These are phyloP conservation scores for Pichia sp. DNA, from an alignment of 1,139 yeast genomes.

Conservation along the genomic window DNA sequence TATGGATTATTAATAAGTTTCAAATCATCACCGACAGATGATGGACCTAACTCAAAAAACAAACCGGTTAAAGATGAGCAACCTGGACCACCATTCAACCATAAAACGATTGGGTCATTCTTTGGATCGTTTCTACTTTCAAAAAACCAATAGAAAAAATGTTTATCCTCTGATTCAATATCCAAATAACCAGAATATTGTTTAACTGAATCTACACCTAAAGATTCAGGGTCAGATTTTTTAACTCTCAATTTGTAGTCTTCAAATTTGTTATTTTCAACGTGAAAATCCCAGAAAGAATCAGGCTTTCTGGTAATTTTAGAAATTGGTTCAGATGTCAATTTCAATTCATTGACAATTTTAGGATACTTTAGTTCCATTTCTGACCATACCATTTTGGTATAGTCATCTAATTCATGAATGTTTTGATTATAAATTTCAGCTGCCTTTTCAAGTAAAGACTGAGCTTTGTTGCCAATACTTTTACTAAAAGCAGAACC, in stretches of 20 bases:
- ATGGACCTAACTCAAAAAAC: slow-evolving; percentile 62
- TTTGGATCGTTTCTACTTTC: slow-evolving; percentile 63
- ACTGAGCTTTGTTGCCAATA: slow-evolving; percentile 14
- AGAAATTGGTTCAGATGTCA: slow-evolving; percentile 45
- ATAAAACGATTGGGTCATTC: slow-evolving; percentile 56
- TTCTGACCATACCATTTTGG: slow-evolving; percentile 22
- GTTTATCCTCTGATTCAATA: slow-evolving; percentile 50
- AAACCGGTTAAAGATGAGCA: slow-evolving; percentile 64
- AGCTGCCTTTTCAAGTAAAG: slow-evolving; percentile 16
- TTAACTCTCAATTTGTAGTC: slow-evolving; percentile 27
- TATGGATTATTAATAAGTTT: slow-evolving; percentile 52
- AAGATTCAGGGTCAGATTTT: slow-evolving; percentile 23
- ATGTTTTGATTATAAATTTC: slow-evolving; percentile 14
- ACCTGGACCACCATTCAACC: slow-evolving; percentile 77
- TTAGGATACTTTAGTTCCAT: slow-evolving; percentile 42
- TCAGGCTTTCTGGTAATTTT: slow-evolving; percentile 29
- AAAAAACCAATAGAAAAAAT: slow-evolving; percentile 74
- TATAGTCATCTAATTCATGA: slow-evolving; percentile 15
- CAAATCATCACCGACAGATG: slow-evolving; percentile 41
- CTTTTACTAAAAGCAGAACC: no score
- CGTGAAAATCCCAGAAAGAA: slow-evolving; percentile 50
- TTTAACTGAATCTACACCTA: slow-evolving; percentile 43
- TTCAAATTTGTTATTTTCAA: slow-evolving; percentile 24
- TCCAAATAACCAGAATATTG: slow-evolving; percentile 66
- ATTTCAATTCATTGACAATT: slow-evolving; percentile 40